These are phyloP conservation scores for Talaromyces sp. DNA, from an alignment of 2,329 filamentous ascomycete genomes.

Conservation along the genomic window DNA sequence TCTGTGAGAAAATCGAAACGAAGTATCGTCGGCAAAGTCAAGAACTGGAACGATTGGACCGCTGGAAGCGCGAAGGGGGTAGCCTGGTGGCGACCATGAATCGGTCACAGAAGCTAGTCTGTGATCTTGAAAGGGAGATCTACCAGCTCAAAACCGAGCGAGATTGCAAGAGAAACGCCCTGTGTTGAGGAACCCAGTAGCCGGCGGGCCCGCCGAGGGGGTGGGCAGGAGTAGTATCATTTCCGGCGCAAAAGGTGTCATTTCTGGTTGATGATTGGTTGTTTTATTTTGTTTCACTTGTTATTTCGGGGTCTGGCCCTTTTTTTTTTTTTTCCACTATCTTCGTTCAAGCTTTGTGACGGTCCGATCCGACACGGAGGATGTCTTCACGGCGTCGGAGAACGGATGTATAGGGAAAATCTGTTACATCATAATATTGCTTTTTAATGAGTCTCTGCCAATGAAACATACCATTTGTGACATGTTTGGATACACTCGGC, in stretches of 20 bases:
- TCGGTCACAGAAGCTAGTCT: constrained; percentile 68
- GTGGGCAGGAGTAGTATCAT: constrained; percentile 1
- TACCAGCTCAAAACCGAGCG: constrained; percentile 58
- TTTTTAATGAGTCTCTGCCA: constrained; percentile 7
- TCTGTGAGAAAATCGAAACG: constrained; percentile 85
- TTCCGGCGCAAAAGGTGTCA: not conserved
- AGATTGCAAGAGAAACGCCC: constrained; percentile 31
- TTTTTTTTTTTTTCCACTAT: constrained; percentile 1
- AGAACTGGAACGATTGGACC: constrained; percentile 68
- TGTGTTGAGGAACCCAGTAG: constrained; percentile 18
- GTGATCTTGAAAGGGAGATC: constrained; percentile 67
- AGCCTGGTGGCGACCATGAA: constrained; percentile 57
- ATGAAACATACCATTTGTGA: constrained; percentile 10
- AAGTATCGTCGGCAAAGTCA: constrained; percentile 72
- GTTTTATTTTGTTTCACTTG: constrained; percentile 3
- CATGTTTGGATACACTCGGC: constrained; percentile 5
- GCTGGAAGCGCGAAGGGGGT: constrained; percentile 69
- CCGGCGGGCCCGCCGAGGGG: not conserved
- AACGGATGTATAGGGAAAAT: not conserved
- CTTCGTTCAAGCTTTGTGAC: not conserved
- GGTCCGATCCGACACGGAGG: not conserved
- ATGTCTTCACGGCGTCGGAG: not conserved
- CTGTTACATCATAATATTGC: not conserved
- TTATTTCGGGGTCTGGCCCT: not conserved
- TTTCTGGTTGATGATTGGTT: constrained; percentile 6